phyloP scores from a whole-genome alignment of 2,329 filamentous ascomycete species.

The Pyrenochaeta sp. region DNA sequence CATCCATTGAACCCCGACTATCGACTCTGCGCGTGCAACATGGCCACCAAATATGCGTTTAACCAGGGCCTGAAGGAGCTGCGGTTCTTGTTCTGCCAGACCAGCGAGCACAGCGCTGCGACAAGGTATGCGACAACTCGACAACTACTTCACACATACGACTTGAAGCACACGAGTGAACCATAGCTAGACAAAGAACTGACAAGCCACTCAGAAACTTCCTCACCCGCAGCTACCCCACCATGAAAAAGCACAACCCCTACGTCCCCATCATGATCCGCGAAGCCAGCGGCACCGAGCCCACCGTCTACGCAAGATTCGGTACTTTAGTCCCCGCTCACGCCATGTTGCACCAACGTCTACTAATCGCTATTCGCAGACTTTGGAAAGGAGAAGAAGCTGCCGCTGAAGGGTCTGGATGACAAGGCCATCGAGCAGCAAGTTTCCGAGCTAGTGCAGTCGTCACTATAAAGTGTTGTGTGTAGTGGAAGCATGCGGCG shows the following conservation, averaged over 20 bases:
- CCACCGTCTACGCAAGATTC: constrained; percentile 90
- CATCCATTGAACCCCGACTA: constrained; percentile 23
- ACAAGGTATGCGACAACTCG: constrained; percentile 69
- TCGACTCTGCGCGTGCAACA: constrained; percentile 53
- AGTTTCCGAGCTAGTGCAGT: constrained; percentile 68
- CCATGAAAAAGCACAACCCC: constrained; percentile 99
- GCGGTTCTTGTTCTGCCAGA: constrained; percentile 97
- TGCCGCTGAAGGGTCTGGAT: constrained; percentile 69
- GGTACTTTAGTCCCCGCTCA: constrained; percentile 73
- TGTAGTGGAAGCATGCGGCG: neutral
- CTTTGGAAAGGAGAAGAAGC: constrained; percentile 72
- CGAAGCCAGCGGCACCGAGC: constrained; percentile 84
- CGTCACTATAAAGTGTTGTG: constrained; percentile 5
- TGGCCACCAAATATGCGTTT: constrained; percentile 95
- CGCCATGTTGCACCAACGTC: too few species aligned
- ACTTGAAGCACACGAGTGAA: too few species aligned
- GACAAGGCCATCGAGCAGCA: constrained; percentile 75
- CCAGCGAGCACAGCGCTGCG: constrained; percentile 85
- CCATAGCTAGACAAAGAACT: constrained; percentile 5
- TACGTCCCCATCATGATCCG: constrained; percentile 92
- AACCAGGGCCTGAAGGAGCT: constrained; percentile 89
- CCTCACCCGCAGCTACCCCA: constrained; percentile 88
- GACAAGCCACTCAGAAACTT: constrained; percentile 71
- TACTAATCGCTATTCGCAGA: too few species aligned
- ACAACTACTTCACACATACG: constrained; percentile 3